These are phyloP conservation scores for Alternaria sp. DNA, from an alignment of 2,329 filamentous ascomycete genomes.

Conservation along the genomic window DNA sequence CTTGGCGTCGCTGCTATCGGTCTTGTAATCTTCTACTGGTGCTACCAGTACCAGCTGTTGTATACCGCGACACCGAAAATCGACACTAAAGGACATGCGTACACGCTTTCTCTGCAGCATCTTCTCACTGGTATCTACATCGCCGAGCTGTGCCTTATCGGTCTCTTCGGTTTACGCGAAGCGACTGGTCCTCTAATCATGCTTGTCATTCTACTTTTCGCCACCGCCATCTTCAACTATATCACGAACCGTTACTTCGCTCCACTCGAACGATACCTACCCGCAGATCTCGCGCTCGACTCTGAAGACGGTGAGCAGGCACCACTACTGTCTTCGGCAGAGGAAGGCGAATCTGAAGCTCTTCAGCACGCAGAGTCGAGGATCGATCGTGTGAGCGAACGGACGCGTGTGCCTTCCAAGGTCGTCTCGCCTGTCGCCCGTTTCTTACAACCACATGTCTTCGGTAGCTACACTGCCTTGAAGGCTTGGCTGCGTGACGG, in stretches of 20 bases:
- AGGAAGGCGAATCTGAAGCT: slow-evolving; percentile 37
- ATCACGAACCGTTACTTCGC: slow-evolving; percentile 43
- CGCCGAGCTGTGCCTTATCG: slow-evolving; percentile 80
- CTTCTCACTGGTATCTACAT: slow-evolving; percentile 85
- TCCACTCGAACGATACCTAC: slow-evolving; percentile 45
- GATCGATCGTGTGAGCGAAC: slow-evolving; percentile 36
- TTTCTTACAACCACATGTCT: slow-evolving; percentile 46
- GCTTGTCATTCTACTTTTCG: slow-evolving; percentile 37
- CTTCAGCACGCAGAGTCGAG: slow-evolving; percentile 25
- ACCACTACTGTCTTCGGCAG: slow-evolving; percentile 39
- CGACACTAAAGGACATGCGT: slow-evolving; percentile 87
- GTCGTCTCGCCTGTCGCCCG: slow-evolving; percentile 38
- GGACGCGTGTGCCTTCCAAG: slow-evolving; percentile 28
- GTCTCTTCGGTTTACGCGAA: slow-evolving; percentile 67
- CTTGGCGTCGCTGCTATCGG: slow-evolving; percentile 81
- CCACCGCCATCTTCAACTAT: slow-evolving; percentile 43
- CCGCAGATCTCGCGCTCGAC: slow-evolving; percentile 37
- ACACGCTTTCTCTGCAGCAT: slow-evolving; percentile 86
- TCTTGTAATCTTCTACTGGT: slow-evolving; percentile 80
- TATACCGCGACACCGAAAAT: slow-evolving; percentile 83
- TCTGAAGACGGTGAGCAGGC: slow-evolving; percentile 35
- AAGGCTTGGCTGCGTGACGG: slow-evolving; percentile 42
- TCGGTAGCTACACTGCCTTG: slow-evolving; percentile 43
- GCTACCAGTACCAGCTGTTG: slow-evolving; percentile 89
- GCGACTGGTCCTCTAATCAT: slow-evolving; percentile 45